phyloP scores from a whole-genome alignment of 192 early-diverging fungal genomes.

The Rhizoclosmatium globosum region DNA sequence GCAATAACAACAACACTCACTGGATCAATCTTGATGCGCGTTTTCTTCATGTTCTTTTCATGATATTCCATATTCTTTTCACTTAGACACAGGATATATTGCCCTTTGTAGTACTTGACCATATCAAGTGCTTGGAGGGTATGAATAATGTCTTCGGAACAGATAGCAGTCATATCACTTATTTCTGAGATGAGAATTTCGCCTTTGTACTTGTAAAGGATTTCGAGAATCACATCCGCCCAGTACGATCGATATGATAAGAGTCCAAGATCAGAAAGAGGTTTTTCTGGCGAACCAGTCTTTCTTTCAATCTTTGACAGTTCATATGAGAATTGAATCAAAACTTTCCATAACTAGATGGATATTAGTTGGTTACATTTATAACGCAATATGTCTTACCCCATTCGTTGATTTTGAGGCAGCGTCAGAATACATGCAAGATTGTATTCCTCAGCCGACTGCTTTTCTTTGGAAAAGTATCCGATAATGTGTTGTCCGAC shows the following conservation, averaged over 20 bases:
- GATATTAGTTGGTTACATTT: background rate
- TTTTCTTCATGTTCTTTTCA: slow-evolving; percentile 82
- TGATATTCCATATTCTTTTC: slow-evolving; percentile 85
- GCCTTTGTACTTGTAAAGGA: slow-evolving; percentile 72
- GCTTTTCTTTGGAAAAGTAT: slow-evolving; percentile 99
- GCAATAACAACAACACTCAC: slow-evolving; percentile 47
- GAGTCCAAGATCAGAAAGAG: slow-evolving; percentile 95
- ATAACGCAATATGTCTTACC: slow-evolving; percentile 37
- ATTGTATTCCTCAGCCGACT: slow-evolving; percentile 95
- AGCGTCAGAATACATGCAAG: slow-evolving; percentile 98
- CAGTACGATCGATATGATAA: slow-evolving; percentile 96
- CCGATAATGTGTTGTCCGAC: slow-evolving; percentile 91
- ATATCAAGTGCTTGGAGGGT: slow-evolving; percentile 89
- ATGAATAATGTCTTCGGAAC: slow-evolving; percentile 88
- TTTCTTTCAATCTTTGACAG: slow-evolving; percentile 93
- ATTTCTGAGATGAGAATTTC: slow-evolving; percentile 93
- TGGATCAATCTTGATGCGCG: slow-evolving; percentile 80
- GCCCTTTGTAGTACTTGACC: slow-evolving; percentile 90
- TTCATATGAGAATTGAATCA: slow-evolving; percentile 98
- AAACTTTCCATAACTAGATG: slow-evolving; percentile 77
- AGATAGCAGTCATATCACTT: slow-evolving; percentile 83
- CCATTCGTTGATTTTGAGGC: slow-evolving; percentile 96
- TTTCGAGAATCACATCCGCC: slow-evolving; percentile 86
- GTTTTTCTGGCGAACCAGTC: slow-evolving; percentile 96
- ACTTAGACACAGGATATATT: slow-evolving; percentile 88